A percentile compares a stretch with the other conserved stretches of the same genome.
Evolutionary conservation across 495 filamentous ascomycete species (phyloP).

Genomic region (Daldinia concentrica): DNA sequence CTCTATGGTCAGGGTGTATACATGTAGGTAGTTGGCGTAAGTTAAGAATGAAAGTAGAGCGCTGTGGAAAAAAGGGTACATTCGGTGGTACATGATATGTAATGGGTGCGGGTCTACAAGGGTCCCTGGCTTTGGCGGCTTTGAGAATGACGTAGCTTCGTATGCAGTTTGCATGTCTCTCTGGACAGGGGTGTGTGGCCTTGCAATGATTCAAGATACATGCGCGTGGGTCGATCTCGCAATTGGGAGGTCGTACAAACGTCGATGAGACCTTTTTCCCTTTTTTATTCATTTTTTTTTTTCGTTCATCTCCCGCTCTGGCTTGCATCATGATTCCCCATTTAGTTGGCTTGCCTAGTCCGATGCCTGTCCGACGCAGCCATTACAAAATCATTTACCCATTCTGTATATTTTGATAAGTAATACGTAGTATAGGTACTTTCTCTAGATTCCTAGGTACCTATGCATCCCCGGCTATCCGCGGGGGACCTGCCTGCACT

Average conservation of each 20-base stretch:
- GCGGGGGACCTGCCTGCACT: conserved; percentile 28
- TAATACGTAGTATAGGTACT: not conserved
- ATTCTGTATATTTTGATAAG: conserved; percentile 2
- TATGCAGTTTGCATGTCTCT: conserved; percentile 17
- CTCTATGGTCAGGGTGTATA: not conserved
- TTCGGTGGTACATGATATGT: conserved; percentile 10
- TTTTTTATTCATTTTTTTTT: conserved; percentile 21
- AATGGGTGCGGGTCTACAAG: conserved; percentile 1
- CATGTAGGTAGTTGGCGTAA: conserved; percentile 11
- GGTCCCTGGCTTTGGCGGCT: not conserved
- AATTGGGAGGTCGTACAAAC: conserved; percentile 21
- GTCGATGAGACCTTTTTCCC: conserved; percentile 10
- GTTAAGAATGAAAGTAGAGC: conserved; percentile 3
- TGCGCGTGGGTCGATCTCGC: conserved; percentile 30
- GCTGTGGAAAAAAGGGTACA: conserved; percentile 8
- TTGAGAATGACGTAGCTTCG: conserved; percentile 21
- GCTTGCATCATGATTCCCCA: conserved; percentile 31
- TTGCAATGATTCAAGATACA: conserved; percentile 28
- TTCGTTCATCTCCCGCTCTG: conserved; percentile 2
- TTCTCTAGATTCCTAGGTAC: conserved; percentile 7
- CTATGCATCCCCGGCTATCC: conserved; percentile 33
- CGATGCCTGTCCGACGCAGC: conserved; percentile 27
- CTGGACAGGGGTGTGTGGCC: conserved; percentile 15
- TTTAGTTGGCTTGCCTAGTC: conserved; percentile 13
- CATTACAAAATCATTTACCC: conserved; percentile 16